A percentile compares a stretch with the other conserved stretches of the same genome.
phyloP scores from a whole-genome alignment of 1,139 yeast genomes.

The Pichia sp. region DNA sequence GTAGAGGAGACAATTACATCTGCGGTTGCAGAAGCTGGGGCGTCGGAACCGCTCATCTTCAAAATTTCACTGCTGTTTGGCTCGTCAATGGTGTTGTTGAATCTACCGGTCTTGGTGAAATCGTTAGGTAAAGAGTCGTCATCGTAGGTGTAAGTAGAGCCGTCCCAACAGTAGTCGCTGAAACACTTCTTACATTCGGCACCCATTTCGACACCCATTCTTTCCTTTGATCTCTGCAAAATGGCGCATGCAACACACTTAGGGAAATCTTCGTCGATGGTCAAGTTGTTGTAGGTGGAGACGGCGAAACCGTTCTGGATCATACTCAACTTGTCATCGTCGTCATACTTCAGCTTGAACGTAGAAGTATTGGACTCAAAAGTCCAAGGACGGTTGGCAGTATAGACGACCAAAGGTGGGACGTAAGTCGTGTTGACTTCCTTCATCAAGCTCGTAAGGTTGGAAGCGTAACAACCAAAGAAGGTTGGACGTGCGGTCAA shows the following conservation, averaged over 20 bases:
- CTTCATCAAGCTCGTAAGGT: conserved; percentile 49
- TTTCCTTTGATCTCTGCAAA: conserved; percentile 75
- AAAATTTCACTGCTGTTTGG: conserved; percentile 9
- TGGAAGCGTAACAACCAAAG: conserved; percentile 77
- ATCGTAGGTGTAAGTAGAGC: conserved; percentile 22
- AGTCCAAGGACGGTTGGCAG: conserved; percentile 72
- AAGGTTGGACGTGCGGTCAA: conserved; percentile 68
- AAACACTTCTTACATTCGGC: conserved; percentile 75
- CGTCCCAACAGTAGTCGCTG: conserved; percentile 75
- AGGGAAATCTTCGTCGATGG: conserved; percentile 69
- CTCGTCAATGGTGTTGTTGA: conserved; percentile 31
- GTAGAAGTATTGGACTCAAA: conserved; percentile 70
- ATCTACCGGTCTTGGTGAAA: conserved; percentile 46
- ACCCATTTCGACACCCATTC: conserved; percentile 57
- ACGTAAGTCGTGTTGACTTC: conserved; percentile 33
- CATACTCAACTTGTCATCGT: conserved; percentile 54
- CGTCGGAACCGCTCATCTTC: conserved; percentile 7
- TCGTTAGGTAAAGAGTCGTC: conserved; percentile 32
- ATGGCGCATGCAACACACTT: conserved; percentile 89
- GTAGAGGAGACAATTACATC: conserved; percentile 2
- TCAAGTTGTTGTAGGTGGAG: conserved; percentile 66
- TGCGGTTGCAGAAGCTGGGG: conserved; percentile 16
- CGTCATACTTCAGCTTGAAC: conserved; percentile 58
- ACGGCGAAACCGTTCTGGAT: conserved; percentile 79
- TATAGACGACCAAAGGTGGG: conserved; percentile 76